phyloP scores from a whole-genome alignment of 2,329 filamentous ascomycete genomes.

The Ustulina deusta region DNA sequence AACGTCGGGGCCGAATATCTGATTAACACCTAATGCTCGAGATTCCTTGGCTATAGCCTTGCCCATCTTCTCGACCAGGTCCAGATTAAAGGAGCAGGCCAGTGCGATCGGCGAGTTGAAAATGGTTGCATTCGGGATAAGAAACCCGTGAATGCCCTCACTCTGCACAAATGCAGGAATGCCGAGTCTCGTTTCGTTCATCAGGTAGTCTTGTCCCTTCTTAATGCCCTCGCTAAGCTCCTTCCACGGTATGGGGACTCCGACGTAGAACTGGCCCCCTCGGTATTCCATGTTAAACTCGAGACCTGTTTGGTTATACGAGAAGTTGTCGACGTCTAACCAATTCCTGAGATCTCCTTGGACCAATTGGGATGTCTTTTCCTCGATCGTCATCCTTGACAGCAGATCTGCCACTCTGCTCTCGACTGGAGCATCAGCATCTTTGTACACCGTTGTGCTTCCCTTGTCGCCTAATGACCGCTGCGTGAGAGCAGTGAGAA shows the following conservation, averaged over 20 bases:
- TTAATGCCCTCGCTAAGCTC: constrained; percentile 73
- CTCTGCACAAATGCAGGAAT: constrained; percentile 81
- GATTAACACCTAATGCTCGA: constrained; percentile 75
- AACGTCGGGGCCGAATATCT: constrained; percentile 77
- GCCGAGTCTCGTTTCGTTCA: constrained; percentile 73
- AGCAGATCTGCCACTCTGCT: constrained; percentile 75
- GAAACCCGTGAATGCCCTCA: constrained; percentile 79
- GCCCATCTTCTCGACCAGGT: constrained; percentile 74
- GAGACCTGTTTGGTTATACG: constrained; percentile 75
- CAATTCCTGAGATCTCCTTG: constrained; percentile 80
- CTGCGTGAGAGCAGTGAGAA: constrained; percentile 38
- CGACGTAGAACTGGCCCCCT: constrained; percentile 79
- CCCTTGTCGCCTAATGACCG: constrained; percentile 37
- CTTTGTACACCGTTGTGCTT: constrained; percentile 67
- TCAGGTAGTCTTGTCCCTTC: constrained; percentile 75
- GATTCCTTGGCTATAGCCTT: constrained; percentile 74
- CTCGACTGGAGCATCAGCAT: constrained; percentile 71
- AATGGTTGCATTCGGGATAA: constrained; percentile 79
- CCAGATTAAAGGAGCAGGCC: constrained; percentile 77
- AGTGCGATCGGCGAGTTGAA: constrained; percentile 83
- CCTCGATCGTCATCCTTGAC: constrained; percentile 78
- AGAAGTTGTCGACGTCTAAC: constrained; percentile 74
- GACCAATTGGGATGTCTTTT: constrained; percentile 77
- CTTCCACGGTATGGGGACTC: constrained; percentile 72
- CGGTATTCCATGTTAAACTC: constrained; percentile 74